Evolutionary conservation across 371 early-diverging fungal species (phyloP), one percentile per base, ranked within the genome.

Genomic region (Zopfochytrium polystomum): DNA sequence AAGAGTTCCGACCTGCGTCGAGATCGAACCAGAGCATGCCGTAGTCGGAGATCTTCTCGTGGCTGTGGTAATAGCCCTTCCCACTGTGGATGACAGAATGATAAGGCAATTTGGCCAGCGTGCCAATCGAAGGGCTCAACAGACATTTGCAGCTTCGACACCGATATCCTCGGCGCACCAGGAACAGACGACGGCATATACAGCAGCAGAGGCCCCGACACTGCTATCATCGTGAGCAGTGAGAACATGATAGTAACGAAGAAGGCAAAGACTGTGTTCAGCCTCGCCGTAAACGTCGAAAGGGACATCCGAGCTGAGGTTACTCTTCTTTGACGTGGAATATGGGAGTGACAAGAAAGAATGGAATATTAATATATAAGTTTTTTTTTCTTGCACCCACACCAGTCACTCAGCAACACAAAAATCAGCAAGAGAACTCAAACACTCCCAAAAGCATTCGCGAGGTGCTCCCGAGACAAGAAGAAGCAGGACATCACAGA

Each of bases 181-280:
- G 38, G 38, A 18, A 7, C 11, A 7, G 38, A 38, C 18, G 38
- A 38, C 38, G 38, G 38, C 38, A 38, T 7, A 18, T 7, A 9
- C 68, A 71, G 68, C 70, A 72, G 72, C 73, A 78, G 42, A 71
- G 84, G 75, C 66, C 71, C 58, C 44, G 81, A 72, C 23, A 73
- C 47, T 4, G 85, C 83, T 31, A 80, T 75, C 50, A 82, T 71
- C 25, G 76, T 85, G 20, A 86, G 75, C 11, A 87, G 79, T 54
- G 75, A 65, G 60, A 82, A 82, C 44, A 84, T 47, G 26, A 85
- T 86, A 23, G 85, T 82, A 53, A 86, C 61, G 38, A 86, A 80
- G 78, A 85, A 85, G 2, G 90, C 87, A 55, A 85, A 71, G 3
- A 87, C 77, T 34, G 85, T 83, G 71, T 84, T 89, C 47, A 75